Percentiles rank a stretch among this genome's conserved stretches.
phyloP scores from a whole-genome alignment of 1,139 yeast species.

The Candida sp. region DNA sequence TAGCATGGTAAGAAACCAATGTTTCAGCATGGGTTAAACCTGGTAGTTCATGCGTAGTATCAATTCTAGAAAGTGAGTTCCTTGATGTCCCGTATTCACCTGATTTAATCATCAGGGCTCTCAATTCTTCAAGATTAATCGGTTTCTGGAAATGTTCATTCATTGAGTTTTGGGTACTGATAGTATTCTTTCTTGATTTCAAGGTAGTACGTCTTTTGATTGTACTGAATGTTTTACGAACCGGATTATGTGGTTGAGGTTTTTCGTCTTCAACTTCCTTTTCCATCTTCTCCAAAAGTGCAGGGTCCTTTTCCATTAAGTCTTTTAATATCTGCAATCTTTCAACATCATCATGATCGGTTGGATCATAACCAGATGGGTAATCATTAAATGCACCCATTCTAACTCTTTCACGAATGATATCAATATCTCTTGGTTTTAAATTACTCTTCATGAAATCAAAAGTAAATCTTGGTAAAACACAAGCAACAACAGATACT shows the following conservation, averaged over 20 bases:
- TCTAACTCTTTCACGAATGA: constrained; percentile 47
- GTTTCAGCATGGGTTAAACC: constrained; percentile 52
- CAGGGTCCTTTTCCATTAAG: constrained; percentile 33
- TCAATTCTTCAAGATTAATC: constrained; percentile 32
- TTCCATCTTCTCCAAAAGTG: constrained; percentile 32
- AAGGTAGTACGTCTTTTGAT: constrained; percentile 32
- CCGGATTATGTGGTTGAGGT: constrained; percentile 15
- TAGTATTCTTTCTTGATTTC: constrained; percentile 15
- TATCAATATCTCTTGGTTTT: constrained; percentile 52
- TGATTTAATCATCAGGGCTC: constrained; percentile 38
- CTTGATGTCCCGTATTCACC: constrained; percentile 36
- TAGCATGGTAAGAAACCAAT: constrained; percentile 41
- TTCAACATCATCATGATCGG: constrained; percentile 46
- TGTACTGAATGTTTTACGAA: constrained; percentile 31
- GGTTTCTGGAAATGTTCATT: constrained; percentile 32
- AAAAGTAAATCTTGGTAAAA: constrained; percentile 51
- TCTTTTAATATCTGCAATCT: constrained; percentile 36
- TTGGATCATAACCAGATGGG: constrained; percentile 58
- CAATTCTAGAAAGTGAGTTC: constrained; percentile 36
- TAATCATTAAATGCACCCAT: constrained; percentile 46
- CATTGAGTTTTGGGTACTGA: constrained; percentile 30
- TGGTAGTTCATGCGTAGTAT: constrained; percentile 47
- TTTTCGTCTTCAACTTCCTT: constrained; percentile 12
- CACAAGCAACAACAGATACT: constrained; percentile 42
- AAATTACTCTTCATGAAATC: constrained; percentile 47